phyloP scores from a whole-genome alignment of 2,329 filamentous ascomycete species.

The Penicillium sp. region DNA sequence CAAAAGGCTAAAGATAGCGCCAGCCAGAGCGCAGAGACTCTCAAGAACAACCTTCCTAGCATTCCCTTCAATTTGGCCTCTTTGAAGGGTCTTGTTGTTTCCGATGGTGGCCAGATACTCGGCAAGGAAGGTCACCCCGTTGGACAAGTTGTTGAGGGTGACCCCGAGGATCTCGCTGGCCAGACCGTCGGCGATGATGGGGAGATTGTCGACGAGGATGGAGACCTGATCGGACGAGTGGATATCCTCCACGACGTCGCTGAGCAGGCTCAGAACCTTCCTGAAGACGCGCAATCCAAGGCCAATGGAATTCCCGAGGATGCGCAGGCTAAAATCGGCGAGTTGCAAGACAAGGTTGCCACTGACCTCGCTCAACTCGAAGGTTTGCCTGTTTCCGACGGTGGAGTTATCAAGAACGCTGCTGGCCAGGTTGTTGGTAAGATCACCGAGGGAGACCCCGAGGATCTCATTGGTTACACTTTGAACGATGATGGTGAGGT shows the following conservation, averaged over 20 bases:
- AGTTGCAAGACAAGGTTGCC: constrained; percentile 27
- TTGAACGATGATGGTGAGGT: constrained; percentile 43
- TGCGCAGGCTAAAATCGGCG: constrained; percentile 11
- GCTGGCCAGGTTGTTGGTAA: constrained; percentile 39
- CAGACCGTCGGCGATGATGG: constrained; percentile 40
- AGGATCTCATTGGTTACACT: constrained; percentile 36
- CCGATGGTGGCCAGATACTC: constrained; percentile 38
- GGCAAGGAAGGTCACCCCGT: constrained; percentile 36
- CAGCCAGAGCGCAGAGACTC: constrained; percentile 8
- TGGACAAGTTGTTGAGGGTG: constrained; percentile 42
- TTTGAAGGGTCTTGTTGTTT: constrained; percentile 41
- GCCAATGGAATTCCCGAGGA: constrained; percentile 10
- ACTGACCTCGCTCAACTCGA: constrained; percentile 36
- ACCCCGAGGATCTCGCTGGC: constrained; percentile 42
- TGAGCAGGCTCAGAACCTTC: constrained; percentile 23
- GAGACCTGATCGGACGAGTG: constrained; percentile 39
- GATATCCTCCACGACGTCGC: constrained; percentile 27
- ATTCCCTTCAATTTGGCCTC: constrained; percentile 32
- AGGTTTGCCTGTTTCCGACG: constrained; percentile 49
- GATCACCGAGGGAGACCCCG: constrained; percentile 42
- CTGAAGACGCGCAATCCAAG: constrained; percentile 16
- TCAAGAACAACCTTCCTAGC: constrained; percentile 3
- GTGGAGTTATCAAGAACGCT: constrained; percentile 52
- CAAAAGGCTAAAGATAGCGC: constrained; percentile 17
- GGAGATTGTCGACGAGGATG: constrained; percentile 33